Base-by-base conservation (phyloP, 2,329 filamentous ascomycete genomes). In the Epicoccum nigrum region DNA sequence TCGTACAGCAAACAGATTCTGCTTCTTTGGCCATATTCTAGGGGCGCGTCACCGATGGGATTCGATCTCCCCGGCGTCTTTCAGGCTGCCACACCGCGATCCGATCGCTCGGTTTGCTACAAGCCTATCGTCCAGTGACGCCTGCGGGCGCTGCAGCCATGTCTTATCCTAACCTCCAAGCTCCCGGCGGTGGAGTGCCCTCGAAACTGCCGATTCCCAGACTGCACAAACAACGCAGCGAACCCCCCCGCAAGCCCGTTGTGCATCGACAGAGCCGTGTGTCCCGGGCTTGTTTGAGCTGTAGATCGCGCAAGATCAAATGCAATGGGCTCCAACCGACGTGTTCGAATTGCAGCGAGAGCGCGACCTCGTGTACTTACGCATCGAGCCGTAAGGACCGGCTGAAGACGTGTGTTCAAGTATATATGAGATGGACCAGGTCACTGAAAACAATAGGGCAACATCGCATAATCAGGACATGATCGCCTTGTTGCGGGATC, bases 281-380 rank as follows among this genome's bases (percentile, higher is more conserved):
- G 5, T 51, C 50, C 20, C 57, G 64, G 20, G 73, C 73, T 5
- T 75, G 73, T 45, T 52, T 67, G 28, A 64, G 55, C 25, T 75
- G 73, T 51, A 64, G 71, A 8, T 52, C 61, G 13, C 61, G 71
- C 17, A 75, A 75, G 48, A 68, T 73, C 53, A 74, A 71, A 37
- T 75, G 72, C 57, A 68, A 69, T 57, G 72, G 72, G 4, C 55
- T 50, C 20, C 64, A 59, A 19, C 72, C 73, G 2, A 31, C 43
- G 17, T 75, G 72, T 54, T 55, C 63, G 9, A 68, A 72, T 23
- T 76, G 73, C 46, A 46, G 46, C 19, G 62, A 67, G 9, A 63
- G 62, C 41, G 47, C 56, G 7, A 31, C 62, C 4, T 27, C 56
- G 2, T 76, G 73, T 51, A 55, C 65, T 19, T 75, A 76, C 59